Evolutionary conservation across 768 basidiomycete species (phyloP).

Genomic region (Pleurotus salmoneostramineus): DNA sequence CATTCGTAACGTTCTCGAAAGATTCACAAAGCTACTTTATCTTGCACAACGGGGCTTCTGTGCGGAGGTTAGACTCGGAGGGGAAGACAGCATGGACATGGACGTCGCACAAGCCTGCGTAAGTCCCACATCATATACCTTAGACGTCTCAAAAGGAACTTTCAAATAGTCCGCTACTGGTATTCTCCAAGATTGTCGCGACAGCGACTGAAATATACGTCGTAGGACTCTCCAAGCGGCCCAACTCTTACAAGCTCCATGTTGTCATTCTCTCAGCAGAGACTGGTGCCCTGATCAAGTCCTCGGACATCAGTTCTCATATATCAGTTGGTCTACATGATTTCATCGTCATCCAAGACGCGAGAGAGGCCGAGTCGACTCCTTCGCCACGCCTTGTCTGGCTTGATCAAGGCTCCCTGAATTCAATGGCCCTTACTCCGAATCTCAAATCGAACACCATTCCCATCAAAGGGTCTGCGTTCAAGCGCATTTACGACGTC

Average conservation of each 20-base stretch:
- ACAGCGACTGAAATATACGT: slow-evolving; percentile 54
- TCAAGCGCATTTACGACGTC: slow-evolving; percentile 55
- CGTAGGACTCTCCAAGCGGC: slow-evolving; percentile 48
- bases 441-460: slow-evolving; percentile 44
- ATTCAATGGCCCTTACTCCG: slow-evolving; percentile 47
- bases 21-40: slow-evolving; percentile 35
- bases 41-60: slow-evolving; percentile 56
- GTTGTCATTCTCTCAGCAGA: slow-evolving; percentile 54
- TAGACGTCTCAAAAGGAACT: background rate
- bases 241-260: slow-evolving; percentile 60
- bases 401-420: slow-evolving; percentile 49
- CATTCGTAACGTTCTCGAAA: slow-evolving; percentile 38
- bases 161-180: slow-evolving; percentile 49
- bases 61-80: slow-evolving; percentile 46
- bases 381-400: slow-evolving; percentile 38
- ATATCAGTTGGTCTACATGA: slow-evolving; percentile 29
- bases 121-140: slow-evolving; percentile 18
- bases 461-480: slow-evolving; percentile 38
- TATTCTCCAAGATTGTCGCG: slow-evolving; percentile 59
- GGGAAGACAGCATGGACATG: slow-evolving; percentile 69
- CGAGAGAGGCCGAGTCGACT: slow-evolving; percentile 12
- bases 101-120: slow-evolving; percentile 69
- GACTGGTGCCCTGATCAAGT: slow-evolving; percentile 48
- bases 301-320: slow-evolving; percentile 50
- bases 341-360: slow-evolving; percentile 20